Evolutionary conservation across 2,329 filamentous ascomycete genomes (phyloP), one percentile per base, ranked within the genome.

Genomic region (Aspergillus calidoustus): DNA sequence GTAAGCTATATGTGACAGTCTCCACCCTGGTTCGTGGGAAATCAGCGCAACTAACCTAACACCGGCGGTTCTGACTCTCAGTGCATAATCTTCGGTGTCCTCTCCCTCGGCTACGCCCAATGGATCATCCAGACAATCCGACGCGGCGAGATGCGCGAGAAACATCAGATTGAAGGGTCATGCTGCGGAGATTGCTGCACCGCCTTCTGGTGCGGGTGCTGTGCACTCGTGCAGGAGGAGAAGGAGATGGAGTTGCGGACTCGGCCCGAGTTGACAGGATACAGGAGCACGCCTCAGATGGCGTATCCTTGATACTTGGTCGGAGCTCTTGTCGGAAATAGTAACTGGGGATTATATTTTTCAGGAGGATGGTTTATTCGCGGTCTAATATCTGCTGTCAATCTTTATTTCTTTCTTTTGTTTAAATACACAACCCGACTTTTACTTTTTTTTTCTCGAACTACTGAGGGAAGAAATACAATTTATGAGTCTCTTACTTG

Each of bases 211-310:
- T 68, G 67, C 43, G 58, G 61, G 4, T 70, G 66, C 43, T 70
- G 67, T 61, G 64, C 64, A 3, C 25, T 69, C 7, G 53, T 69
- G 0, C 67, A 70, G 48, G 67, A 69, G 28, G 67, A 67, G 51
- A 68, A 70, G 54, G 67, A 70, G 43, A 48, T 59, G 7, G 62
- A 68, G 54, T 43, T 69, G 52, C 50, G 67, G 1, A 60, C 63
- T 4, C 60, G 67, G 17, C 64, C 63, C 0, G 61, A 67, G 54
- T n/a, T 62, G 17, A 34, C 30, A 15, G 61, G 61, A 2, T 65
- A 65, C 19, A 56, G 62, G 53, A 28, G 31, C 22, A 47, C 58
- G 25, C 31, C 54, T 13, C 57, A 63, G 43, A 65, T 65, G 61
- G 48, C 49, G 4, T 64, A 64, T 54, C 46, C 43, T n/a, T 54